Conservation (phyloP, 2,329 filamentous ascomycete genomes). For the Tolypocladium tropicale region DNA sequence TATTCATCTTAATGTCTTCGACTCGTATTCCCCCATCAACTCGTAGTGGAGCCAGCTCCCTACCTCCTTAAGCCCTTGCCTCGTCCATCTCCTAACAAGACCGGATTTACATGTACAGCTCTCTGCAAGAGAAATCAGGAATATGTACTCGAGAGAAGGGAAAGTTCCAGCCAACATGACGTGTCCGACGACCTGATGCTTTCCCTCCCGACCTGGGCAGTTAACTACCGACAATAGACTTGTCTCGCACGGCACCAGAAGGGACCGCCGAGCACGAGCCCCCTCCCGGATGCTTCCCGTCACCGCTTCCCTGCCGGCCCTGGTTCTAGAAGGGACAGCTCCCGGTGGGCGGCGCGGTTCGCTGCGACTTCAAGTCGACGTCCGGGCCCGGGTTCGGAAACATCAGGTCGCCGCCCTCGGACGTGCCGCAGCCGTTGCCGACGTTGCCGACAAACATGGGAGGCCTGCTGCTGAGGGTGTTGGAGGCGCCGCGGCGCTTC, state of each 20-base stretch:
- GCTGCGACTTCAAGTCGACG: constrained; percentile 28
- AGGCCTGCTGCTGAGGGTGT: constrained; percentile 46
- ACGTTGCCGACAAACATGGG: constrained; percentile 64
- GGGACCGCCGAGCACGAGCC: not conserved
- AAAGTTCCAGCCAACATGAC: not conserved
- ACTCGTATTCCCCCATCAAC: too few species aligned
- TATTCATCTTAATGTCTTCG: too few species aligned
- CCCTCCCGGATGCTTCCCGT: not conserved
- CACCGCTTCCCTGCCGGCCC: not conserved
- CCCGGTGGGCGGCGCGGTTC: constrained; percentile 24
- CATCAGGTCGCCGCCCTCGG: constrained; percentile 44
- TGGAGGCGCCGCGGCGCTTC: constrained; percentile 17
- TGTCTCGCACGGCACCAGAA: not conserved
- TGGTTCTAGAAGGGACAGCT: constrained; percentile 16
- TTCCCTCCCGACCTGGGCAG: not conserved
- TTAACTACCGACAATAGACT: not conserved
- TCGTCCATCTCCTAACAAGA: too few species aligned
- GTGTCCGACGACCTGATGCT: not conserved
- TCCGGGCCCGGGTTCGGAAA: constrained; percentile 58
- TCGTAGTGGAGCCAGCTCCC: not conserved
- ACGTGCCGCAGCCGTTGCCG: constrained; percentile 46
- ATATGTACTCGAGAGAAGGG: not conserved
- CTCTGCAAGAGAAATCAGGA: not conserved
- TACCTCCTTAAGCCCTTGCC: not conserved
- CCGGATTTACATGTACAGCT: not conserved